Percentiles rank a stretch among this genome's conserved stretches.
phyloP scores from a whole-genome alignment of 2,329 filamentous ascomycete species.

The Alternaria incomplexa region DNA sequence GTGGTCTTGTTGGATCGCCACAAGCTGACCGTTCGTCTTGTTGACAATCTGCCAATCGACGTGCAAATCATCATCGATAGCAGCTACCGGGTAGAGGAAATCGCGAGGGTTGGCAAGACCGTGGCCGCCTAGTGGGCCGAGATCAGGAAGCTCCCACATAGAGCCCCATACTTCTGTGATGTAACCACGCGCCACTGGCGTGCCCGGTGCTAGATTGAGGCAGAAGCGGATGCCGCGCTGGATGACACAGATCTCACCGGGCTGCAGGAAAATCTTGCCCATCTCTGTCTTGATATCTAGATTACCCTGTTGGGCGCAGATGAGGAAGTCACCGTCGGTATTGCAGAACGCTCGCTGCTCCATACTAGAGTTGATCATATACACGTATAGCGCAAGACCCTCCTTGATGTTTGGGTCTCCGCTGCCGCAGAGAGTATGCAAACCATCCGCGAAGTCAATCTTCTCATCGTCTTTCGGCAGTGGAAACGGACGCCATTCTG shows the following conservation, averaged over 20 bases:
- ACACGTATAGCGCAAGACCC: conserved; percentile 58
- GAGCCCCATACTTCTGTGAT: conserved; percentile 51
- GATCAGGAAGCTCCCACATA: conserved; percentile 49
- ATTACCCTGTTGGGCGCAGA: conserved; percentile 44
- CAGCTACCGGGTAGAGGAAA: conserved; percentile 48
- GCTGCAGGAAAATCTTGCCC: conserved; percentile 47
- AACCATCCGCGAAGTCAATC: conserved; percentile 56
- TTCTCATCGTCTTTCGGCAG: conserved; percentile 45
- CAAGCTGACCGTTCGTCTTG: conserved; percentile 45
- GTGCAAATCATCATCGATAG: conserved; percentile 46
- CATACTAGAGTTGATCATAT: conserved; percentile 57
- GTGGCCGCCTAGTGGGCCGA: conserved; percentile 50
- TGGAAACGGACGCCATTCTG: conserved; percentile 56
- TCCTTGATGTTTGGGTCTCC: conserved; percentile 60
- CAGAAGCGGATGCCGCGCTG: conserved; percentile 49
- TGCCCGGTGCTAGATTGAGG: conserved; percentile 41
- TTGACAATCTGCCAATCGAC: conserved; percentile 44
- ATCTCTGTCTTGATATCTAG: conserved; percentile 50
- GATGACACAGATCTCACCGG: conserved; percentile 51
- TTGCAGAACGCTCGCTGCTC: conserved; percentile 55
- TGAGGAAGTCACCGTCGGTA: conserved; percentile 49
- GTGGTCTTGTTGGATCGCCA: conserved; percentile 46
- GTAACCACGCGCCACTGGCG: conserved; percentile 46
- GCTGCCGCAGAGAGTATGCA: conserved; percentile 58
- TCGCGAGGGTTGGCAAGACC: conserved; percentile 50